phyloP scores from a whole-genome alignment of 306 rosid species.

The Trifolium pratense region DNA sequence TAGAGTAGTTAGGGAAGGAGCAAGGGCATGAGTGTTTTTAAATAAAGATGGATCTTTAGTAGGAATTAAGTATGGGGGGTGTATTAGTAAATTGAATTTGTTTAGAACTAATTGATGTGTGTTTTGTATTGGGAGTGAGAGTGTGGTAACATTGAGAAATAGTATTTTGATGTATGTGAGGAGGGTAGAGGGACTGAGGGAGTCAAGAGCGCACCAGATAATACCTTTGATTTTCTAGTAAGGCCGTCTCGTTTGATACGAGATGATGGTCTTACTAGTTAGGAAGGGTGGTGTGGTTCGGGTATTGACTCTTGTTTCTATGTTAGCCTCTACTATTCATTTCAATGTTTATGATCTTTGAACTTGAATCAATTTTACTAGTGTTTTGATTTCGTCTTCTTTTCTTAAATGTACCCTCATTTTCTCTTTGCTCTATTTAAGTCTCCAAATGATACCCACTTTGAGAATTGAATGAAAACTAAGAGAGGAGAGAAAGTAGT shows the following conservation, averaged over 20 bases:
- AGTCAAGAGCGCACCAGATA: slow-evolving; percentile 99
- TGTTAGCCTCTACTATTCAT: slow-evolving; percentile 48
- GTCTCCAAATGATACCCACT: too few species aligned
- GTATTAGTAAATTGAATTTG: slow-evolving; percentile 18
- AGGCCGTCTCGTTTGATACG: slow-evolving; percentile 21
- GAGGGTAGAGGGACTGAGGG: slow-evolving; percentile 60
- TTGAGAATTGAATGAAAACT: too few species aligned
- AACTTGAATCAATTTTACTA: slow-evolving; percentile 9
- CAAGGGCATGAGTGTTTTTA: slow-evolving; percentile 24
- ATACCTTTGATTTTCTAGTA: slow-evolving; percentile 59
- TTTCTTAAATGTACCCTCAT: too few species aligned
- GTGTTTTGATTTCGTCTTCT: background rate
- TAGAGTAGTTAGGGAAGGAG: slow-evolving; percentile 4
- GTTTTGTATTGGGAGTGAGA: slow-evolving; percentile 32
- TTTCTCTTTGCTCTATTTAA: background rate
- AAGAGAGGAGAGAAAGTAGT: too few species aligned
- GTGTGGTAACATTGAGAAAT: slow-evolving; percentile 34
- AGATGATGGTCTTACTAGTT: slow-evolving; percentile 24
- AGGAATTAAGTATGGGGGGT: slow-evolving; percentile 14
- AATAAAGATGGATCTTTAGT: slow-evolving; percentile 32
- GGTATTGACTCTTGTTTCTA: slow-evolving; percentile 96
- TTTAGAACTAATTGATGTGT: slow-evolving; percentile 29
- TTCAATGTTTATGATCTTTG: slow-evolving; percentile 35
- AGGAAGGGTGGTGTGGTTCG: slow-evolving; percentile 95
- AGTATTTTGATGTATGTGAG: slow-evolving; percentile 32